phyloP scores from a whole-genome alignment of 495 filamentous ascomycete species.

The Aspergillus sclerotioniger region DNA sequence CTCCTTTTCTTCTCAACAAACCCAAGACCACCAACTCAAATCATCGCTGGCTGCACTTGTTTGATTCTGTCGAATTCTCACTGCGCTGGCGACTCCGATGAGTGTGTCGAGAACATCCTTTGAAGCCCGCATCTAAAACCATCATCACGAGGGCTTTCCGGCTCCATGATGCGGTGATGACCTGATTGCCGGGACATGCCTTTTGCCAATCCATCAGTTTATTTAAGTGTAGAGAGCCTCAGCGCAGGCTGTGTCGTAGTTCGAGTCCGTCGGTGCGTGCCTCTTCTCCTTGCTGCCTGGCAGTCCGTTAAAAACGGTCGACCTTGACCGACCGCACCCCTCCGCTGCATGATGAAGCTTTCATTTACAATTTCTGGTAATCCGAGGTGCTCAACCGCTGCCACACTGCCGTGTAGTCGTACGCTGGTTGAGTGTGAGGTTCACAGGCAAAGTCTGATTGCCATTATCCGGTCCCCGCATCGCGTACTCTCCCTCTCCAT shows the following conservation, averaged over 20 bases:
- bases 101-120: constrained; percentile 70
- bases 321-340: constrained; percentile 2
- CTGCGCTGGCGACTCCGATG: constrained; percentile 85
- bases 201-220: constrained; percentile 6
- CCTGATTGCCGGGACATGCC: constrained; percentile 80
- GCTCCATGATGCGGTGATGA: constrained; percentile 99
- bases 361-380: constrained; percentile 71
- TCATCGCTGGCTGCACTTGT: constrained; percentile 70
- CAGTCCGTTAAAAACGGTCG: background rate
- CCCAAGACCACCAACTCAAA: constrained; percentile 91
- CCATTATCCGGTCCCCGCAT: background rate
- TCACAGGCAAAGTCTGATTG: constrained; percentile 69
- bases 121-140: constrained; percentile 92
- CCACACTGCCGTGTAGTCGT: constrained; percentile 31
- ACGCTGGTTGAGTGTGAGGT: constrained; percentile 70
- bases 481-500: background rate
- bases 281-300: background rate
- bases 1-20: constrained; percentile 43
- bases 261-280: constrained; percentile 12
- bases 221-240: background rate
- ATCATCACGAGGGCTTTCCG: constrained; percentile 92
- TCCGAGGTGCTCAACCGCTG: constrained; percentile 67
- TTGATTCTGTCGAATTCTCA: constrained; percentile 39
- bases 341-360: constrained; percentile 54
- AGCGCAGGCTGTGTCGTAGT: background rate